Evolutionary conservation across 345 rosid genomes (phyloP).

Genomic region (Citropsis articulata): DNA sequence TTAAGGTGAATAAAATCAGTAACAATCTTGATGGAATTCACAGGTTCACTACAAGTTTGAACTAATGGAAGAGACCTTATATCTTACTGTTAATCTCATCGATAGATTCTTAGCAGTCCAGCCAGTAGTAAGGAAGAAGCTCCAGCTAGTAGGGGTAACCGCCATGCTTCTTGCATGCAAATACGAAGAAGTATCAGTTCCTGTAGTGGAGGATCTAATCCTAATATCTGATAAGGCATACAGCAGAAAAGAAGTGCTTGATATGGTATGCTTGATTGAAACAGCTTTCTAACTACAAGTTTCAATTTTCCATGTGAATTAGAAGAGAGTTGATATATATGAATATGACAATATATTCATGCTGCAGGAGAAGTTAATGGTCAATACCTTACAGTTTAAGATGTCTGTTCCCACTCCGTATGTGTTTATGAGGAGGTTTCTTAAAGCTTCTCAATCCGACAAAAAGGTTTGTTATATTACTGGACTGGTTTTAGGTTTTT

Average conservation of each 20-base stretch:
- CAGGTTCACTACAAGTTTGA: conserved; percentile 99
- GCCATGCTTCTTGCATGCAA: conserved; percentile 98
- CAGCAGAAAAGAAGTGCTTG: conserved; percentile 78
- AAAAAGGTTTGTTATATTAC: conserved; percentile 55
- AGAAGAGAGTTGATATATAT: not conserved
- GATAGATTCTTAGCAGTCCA: conserved; percentile 81
- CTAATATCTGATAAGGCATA: conserved; percentile 90
- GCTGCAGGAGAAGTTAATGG: conserved; percentile 83
- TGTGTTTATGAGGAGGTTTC: conserved; percentile 91
- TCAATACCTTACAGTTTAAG: conserved; percentile 69
- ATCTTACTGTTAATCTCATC: conserved; percentile 83
- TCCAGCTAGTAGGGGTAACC: conserved; percentile 91
- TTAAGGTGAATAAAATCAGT: not conserved
- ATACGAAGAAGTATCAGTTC: conserved; percentile 95
- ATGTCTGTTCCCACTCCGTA: conserved; percentile 84
- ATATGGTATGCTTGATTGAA: conserved; percentile 52
- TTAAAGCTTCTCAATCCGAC: conserved; percentile 82
- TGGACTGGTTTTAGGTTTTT: not conserved
- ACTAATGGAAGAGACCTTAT: conserved; percentile 92
- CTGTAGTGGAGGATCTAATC: conserved; percentile 92
- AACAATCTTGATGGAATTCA: conserved; percentile 12
- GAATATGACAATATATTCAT: not conserved
- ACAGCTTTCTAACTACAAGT: not conserved
- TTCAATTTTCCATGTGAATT: not conserved
- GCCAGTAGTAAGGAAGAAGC: conserved; percentile 78